Evolutionary conservation across 345 rosid species (phyloP).

Genomic region (Tarenaya hassleriana): DNA sequence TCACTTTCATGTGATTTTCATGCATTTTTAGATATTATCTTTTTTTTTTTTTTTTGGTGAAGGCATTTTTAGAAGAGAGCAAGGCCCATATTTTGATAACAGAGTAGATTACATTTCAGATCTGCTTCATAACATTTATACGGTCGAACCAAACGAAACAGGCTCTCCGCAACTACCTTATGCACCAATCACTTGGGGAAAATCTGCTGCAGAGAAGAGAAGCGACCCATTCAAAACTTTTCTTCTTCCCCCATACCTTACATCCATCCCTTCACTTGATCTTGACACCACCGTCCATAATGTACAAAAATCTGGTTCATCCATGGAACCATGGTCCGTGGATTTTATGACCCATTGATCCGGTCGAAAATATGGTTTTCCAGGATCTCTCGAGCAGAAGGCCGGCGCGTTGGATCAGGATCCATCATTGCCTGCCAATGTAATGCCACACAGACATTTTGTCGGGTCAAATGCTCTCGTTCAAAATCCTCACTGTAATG

Average conservation of each 20-base stretch:
- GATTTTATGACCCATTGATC: slow-evolving; percentile 27
- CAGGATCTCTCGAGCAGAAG: slow-evolving; percentile 57
- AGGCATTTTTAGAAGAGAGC: too few relatives aligned
- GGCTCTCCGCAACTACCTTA: too few relatives aligned
- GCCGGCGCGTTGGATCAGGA: slow-evolving; percentile 64
- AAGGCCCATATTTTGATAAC: too few relatives aligned
- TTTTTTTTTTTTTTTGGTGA: too few relatives aligned
- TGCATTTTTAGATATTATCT: too few relatives aligned
- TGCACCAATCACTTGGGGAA: too few relatives aligned
- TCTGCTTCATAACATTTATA: too few relatives aligned
- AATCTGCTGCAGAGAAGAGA: not conserved
- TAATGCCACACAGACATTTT: slow-evolving; percentile 16
- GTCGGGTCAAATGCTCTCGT: slow-evolving; percentile 4
- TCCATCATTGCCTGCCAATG: slow-evolving; percentile 69
- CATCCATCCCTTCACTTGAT: slow-evolving; percentile 1
- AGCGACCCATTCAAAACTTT: not conserved
- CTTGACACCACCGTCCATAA: too few relatives aligned
- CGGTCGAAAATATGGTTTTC: slow-evolving; percentile 62
- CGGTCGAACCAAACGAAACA: too few relatives aligned
- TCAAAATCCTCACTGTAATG: too few relatives aligned
- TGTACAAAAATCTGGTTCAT: slow-evolving; percentile 21
- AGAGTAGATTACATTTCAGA: too few relatives aligned
- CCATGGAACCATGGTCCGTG: not conserved
- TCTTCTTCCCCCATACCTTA: not conserved
- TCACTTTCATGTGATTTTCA: too few relatives aligned